A percentile compares a stretch with the other conserved stretches of the same genome.
phyloP scores from a whole-genome alignment of 116 monocot species.

The Dioscorea cayenensis region DNA sequence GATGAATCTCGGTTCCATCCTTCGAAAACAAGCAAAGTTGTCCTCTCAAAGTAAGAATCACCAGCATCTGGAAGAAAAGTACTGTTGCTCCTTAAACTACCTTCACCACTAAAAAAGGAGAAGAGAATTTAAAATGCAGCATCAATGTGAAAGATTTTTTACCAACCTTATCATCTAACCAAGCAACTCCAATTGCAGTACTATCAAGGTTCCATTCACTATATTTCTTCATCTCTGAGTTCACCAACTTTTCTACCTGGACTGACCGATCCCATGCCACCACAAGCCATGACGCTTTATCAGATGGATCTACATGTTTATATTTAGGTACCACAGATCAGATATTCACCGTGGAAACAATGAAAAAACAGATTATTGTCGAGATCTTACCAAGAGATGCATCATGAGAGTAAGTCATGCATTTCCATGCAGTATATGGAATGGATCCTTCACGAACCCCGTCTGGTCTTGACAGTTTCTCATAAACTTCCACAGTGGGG shows the following conservation, averaged over 20 bases:
- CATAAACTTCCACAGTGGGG: slow-evolving; percentile 58
- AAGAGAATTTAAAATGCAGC: not conserved
- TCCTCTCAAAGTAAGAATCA: slow-evolving; percentile 69
- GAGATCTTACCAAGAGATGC: slow-evolving; percentile 35
- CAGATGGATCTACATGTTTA: slow-evolving; percentile 42
- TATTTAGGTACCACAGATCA: slow-evolving; percentile 13
- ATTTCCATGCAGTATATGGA: slow-evolving; percentile 98
- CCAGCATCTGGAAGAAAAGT: slow-evolving; percentile 58
- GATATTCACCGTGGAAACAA: not conserved
- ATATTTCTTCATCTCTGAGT: slow-evolving; percentile 65
- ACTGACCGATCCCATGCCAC: slow-evolving; percentile 93
- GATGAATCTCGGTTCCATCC: slow-evolving; percentile 77
- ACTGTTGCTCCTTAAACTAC: not conserved
- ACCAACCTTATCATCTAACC: slow-evolving; percentile 91
- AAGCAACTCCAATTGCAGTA: slow-evolving; percentile 75
- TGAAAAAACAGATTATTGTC: not conserved
- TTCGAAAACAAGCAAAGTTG: slow-evolving; percentile 76
- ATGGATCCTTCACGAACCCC: slow-evolving; percentile 90
- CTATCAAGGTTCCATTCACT: slow-evolving; percentile 86
- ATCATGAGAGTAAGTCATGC: slow-evolving; percentile 20
- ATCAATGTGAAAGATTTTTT: not conserved
- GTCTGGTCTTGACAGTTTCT: slow-evolving; percentile 79
- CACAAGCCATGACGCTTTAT: slow-evolving; percentile 72
- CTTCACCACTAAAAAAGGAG: slow-evolving; percentile 4
- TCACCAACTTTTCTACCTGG: slow-evolving; percentile 68